Base-by-base conservation (phyloP, 352 stramenopile genomes). In the Phytophthora kernoviae region DNA sequence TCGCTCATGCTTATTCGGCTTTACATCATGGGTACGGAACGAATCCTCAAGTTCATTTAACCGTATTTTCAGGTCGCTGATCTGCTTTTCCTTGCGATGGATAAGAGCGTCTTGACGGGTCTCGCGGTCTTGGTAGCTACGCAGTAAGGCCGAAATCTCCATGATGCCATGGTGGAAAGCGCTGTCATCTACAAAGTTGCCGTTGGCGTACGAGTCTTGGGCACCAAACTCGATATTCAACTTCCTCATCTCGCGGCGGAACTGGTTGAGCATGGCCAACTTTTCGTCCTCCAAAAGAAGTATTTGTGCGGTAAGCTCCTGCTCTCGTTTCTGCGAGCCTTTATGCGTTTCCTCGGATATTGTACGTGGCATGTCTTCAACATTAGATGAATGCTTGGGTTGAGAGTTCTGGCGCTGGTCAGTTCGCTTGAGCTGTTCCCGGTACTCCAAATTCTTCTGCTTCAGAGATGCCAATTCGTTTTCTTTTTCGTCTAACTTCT, bases 101-200 rank as follows among this genome's bases (percentile, higher is more conserved):
- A 85, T 65, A 18, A 85, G 54, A 10, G 75, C 46, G 14, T 84
- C 65, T 20, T 84, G 75, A 7, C 62, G 75, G 15, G 22, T 46
- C 21, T 87, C 73, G n/a, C 75, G 74, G 30, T 76, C 68, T 51
- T 85, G 61, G 32, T 73, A 81, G 45, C 67, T 79, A 40, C 67
- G 72, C 20, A 80, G 58, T 20, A 77, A 62, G 14, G 66, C 55
- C 20, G 72, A 72, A 2, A 84, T 26, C 49, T 74, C 66, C 36
- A 72, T 33, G 14, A 80, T 73, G 4, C 64, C 70, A 32, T 42
- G 48, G 12, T 64, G 54, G 24, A 76, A 72, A 6, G 58, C 63
- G 17, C 26, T 63, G n/a, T 65, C 56, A 21, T 72, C 65, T 21
- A 65, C 34, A 22, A 30, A 44, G 20, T 48, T 57, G 20, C 36